Conservation (phyloP, 495 filamentous ascomycete species). For the Aspergillus sparsus region DNA sequence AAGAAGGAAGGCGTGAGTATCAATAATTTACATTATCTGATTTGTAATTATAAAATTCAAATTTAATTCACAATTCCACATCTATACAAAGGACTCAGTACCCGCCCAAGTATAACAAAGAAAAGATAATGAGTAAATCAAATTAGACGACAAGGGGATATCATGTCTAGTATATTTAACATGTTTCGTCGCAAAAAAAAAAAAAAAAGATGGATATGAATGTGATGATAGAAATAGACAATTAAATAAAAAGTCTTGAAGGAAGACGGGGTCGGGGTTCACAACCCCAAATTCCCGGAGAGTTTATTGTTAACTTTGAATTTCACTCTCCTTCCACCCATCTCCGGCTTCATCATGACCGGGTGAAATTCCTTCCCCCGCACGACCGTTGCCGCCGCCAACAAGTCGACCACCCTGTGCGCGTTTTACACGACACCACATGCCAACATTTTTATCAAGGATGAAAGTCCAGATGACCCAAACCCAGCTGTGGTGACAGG, state of each 20-base stretch:
- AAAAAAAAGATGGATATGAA: not conserved
- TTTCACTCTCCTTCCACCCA: conserved; percentile 56
- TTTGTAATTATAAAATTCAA: conserved; percentile 5
- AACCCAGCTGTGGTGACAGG: conserved; percentile 84
- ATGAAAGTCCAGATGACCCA: conserved; percentile 96
- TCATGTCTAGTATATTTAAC: conserved; percentile 12
- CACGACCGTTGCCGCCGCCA: conserved; percentile 53
- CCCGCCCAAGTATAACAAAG: conserved; percentile 1
- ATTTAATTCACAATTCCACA: conserved; percentile 1
- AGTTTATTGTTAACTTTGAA: conserved; percentile 37
- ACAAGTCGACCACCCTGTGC: conserved; percentile 74
- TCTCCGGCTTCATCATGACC: conserved; percentile 42
- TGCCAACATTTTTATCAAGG: conserved; percentile 79
- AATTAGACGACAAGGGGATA: conserved; percentile 11
- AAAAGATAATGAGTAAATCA: not conserved
- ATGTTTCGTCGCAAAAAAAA: conserved; percentile 1
- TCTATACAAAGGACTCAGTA: not conserved
- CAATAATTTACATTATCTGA: not conserved
- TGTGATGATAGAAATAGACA: not conserved
- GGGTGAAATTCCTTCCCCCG: conserved; percentile 46
- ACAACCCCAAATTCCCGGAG: not conserved
- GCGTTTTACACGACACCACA: conserved; percentile 91
- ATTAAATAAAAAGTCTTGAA: not conserved
- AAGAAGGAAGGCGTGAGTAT: no score
- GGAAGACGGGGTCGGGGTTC: conserved; percentile 4